Conservation (phyloP, 257 asterid species). For the Leonotis leonurus region DNA sequence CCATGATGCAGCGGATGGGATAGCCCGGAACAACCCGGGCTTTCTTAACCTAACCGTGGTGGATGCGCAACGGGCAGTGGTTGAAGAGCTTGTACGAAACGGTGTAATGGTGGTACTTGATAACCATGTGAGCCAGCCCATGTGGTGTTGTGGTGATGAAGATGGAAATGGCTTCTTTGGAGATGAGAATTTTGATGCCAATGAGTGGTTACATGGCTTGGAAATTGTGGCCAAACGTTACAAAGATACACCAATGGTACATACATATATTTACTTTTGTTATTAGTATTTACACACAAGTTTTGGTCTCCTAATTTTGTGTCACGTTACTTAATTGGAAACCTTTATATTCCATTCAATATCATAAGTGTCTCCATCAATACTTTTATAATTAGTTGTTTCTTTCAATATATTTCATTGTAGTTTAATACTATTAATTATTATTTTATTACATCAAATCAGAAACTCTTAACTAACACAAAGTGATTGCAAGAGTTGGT, state of each 20-base stretch:
- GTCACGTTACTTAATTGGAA: no score
- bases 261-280: background rate
- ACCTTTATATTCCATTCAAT: no score
- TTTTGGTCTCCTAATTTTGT: no score
- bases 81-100: constrained; percentile 26
- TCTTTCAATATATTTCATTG: no score
- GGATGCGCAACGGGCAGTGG: constrained; percentile 47
- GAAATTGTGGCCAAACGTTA: constrained; percentile 30
- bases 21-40: constrained; percentile 31
- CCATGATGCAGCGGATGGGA: constrained; percentile 22
- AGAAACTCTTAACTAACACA: no score
- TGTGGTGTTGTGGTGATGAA: constrained; percentile 49
- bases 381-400: no score
- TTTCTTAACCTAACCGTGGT: constrained; percentile 27
- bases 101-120: constrained; percentile 63
- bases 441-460: no score
- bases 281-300: background rate
- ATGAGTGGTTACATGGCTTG: constrained; percentile 56
- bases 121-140: constrained; percentile 57
- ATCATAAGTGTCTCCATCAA: no score
- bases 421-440: no score
- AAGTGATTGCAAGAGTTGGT: no score
- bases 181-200: constrained; percentile 46
- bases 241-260: constrained; percentile 36
- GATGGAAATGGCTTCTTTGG: constrained; percentile 84